Percentiles rank a stretch among this genome's conserved stretches.
Conservation (phyloP, 1,284 basidiomycete genomes). For the Ceratobasidium papillatum region DNA sequence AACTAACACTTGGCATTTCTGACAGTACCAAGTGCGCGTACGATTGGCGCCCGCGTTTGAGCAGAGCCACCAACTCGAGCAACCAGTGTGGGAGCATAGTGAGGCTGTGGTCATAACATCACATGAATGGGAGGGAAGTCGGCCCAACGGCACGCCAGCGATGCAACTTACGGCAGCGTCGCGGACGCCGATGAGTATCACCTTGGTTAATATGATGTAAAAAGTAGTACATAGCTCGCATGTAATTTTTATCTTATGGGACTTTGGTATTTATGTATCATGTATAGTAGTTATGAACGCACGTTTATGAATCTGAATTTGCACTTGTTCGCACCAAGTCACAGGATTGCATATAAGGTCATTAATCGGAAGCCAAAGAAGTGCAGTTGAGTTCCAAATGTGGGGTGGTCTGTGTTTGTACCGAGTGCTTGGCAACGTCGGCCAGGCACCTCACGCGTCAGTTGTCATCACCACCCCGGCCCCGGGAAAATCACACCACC, state of each 20-base stretch:
- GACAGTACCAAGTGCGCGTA: constrained; percentile 31
- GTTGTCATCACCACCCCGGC: background rate
- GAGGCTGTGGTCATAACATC: constrained; percentile 32
- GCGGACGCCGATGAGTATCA: constrained; percentile 9
- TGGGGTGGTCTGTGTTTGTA: background rate
- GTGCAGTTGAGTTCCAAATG: background rate
- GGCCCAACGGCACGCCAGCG: background rate
- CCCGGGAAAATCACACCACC: too few relatives aligned
- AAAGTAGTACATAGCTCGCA: background rate
- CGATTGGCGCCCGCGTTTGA: constrained; percentile 8
- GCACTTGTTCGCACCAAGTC: background rate
- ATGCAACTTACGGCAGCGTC: constrained; percentile 12
- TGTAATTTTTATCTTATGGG: background rate
- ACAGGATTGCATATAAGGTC: background rate
- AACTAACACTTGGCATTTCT: background rate
- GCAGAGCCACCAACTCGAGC: background rate
- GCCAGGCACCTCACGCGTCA: background rate
- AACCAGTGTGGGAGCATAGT: constrained; percentile 9
- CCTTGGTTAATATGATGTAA: constrained; percentile 7
- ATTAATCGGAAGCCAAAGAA: too few relatives aligned
- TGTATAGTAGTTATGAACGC: background rate
- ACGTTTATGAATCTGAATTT: too few relatives aligned
- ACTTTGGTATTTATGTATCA: background rate
- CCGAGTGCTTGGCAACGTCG: constrained; percentile 3
- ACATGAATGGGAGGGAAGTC: constrained; percentile 29